Evolutionary conservation across 495 filamentous ascomycete species (phyloP).

Genomic region (Tuber magnatum): DNA sequence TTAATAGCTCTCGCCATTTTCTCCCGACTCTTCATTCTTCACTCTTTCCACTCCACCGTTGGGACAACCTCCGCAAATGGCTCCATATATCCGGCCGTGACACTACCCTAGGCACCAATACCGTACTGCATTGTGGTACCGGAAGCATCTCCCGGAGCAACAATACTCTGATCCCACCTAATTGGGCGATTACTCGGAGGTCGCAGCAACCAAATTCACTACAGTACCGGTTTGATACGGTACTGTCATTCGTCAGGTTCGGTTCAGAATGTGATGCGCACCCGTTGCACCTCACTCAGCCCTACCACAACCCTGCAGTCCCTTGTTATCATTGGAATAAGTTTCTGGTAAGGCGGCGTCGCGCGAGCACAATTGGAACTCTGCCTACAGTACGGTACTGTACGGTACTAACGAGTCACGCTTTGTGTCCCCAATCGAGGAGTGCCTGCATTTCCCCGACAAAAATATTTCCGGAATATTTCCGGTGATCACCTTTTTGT

Average conservation of each 20-base stretch:
- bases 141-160: background rate
- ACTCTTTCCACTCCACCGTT: background rate
- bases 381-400: background rate
- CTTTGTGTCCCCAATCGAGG: background rate
- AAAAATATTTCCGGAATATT: background rate
- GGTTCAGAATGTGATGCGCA: background rate
- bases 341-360: background rate
- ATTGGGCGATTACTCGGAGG: slow-evolving; percentile 3
- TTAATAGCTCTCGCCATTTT: background rate
- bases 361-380: background rate
- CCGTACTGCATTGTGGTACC: too few species aligned
- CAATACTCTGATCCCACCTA: slow-evolving; percentile 4
- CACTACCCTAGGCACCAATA: background rate
- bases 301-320: background rate
- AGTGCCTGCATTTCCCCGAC: background rate
- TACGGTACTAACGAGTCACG: background rate
- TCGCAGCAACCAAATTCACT: background rate
- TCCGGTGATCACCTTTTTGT: background rate
- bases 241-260: background rate
- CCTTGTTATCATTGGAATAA: background rate
- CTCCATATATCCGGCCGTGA: background rate
- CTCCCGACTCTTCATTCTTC: background rate
- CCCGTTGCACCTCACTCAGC: background rate
- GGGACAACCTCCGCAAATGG: background rate
- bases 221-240: too few species aligned